Base-by-base conservation (phyloP, 805 yeast genomes). In the Teunomyces pallodes region DNA sequence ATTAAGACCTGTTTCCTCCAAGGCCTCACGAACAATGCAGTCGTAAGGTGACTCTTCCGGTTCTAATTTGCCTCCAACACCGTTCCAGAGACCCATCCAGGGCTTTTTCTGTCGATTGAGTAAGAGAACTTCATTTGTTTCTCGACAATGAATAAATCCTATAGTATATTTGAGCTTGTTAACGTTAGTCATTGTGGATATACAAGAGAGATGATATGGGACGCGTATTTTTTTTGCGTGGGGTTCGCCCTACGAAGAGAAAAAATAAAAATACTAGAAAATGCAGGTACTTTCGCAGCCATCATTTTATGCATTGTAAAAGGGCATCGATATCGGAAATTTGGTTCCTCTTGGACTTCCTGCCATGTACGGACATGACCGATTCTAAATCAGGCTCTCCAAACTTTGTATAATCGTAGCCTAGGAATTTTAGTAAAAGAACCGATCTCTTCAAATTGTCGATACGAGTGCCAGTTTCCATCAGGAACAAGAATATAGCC, bases 81-180 rank as follows among this genome's bases (percentile, higher is more conserved):
- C 78, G 53, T 74, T 73, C 77, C 77, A 74, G 43, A 69, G 57
- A 12, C 78, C 78, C 77, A 73, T 74, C 74, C 76, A 72, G 1
- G 78, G 78, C 9, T 65, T 57, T 47, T 74, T 74, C 47, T 69
- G 66, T 20, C 78, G 57, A 46, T 74, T 74, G 14, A 74, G 56
- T 6, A 74, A 54, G 9, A 73, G 65, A 13, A 72, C 55, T 36
- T 67, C 57, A 32, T 60, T 51, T 17, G 66, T 59, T 40, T 66
- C 73, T 1, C 51, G 49, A 48, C 73, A 68, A 42, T 60, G 51
- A 13, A 61, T 50, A 45, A 62, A 58, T n/a, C 67, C 67, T 8
- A 62, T 49, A 13, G 67, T 62, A 48, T 60, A 62, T 38, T 49
- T 57, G 36, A 55, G 45, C 17, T 38, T 38, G 17, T 38, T 38